Base-by-base conservation (phyloP, 345 rosid genomes). In the Jatropha curcas region DNA sequence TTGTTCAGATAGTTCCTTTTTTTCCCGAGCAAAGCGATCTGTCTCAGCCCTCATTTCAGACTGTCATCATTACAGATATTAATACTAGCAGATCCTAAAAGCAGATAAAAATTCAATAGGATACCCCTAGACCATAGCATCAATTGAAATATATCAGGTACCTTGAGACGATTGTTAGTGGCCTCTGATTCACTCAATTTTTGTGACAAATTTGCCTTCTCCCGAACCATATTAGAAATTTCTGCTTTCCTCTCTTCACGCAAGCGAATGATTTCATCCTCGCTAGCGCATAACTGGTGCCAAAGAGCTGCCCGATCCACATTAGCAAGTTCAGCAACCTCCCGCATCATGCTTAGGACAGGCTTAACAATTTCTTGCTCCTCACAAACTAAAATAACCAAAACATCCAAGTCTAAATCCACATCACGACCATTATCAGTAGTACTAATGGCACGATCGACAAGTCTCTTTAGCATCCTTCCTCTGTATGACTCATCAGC, bases 291-390 rank as follows among this genome's bases (percentile, higher is more conserved):
- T 70, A 96, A 74, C 76, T 89, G 98, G 79, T 91, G 98, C 99
- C 95, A 89, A 69, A 96, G 93, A 19, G 96, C 91, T 57, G 95
- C 93, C 79, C 95, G 89, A 77, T 91, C 95, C 62, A 90, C 92
- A 85, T 89, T 93, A 71, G 97, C 98, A 77, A 80, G 93, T 76
- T 93, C 99, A 60, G 91, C 96, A 65, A 87, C 90, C 84, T 90
- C 90, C 79, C 88, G 86, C 86, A 93, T 80, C 98, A 96, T 90
- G 79, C 88, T 83, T 58, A 93, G 80, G 68, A 93, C 90, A 67
- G 90, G 91, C 74, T 84, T 86, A 31, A 82, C 82, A 68, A 86
- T 83, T 72, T 91, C 98, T 82, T 83, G 93, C 79, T 93, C 97
- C 85, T 93, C 93, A 37, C 88, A 87, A 43, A 88, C 88, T 82